Evolutionary conservation across 768 basidiomycete genomes (phyloP), one percentile per base, ranked within the genome.

Genomic region (Auricularia sp.): DNA sequence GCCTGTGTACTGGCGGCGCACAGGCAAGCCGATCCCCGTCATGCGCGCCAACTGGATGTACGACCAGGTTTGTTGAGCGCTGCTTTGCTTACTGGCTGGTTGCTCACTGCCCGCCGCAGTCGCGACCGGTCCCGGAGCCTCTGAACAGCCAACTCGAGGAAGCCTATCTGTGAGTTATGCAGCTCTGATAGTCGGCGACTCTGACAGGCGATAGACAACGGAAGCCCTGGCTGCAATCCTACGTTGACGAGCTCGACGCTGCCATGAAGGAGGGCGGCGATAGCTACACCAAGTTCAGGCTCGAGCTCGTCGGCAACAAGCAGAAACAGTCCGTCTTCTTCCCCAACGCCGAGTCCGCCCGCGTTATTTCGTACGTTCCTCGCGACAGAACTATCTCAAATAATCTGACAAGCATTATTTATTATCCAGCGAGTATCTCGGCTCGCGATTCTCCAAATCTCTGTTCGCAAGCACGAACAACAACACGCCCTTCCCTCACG

Each of bases 1-100:
- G 64, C 76, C 78, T 2, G 76, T 78, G 1, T 79, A 77, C 66
- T 79, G 78, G 78, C 71, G 71, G 47, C 74, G 74, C 63, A 74
- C 73, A 5, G 75, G 74, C 1, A 68, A 75, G 3, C 63, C 73
- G 47, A 75, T 79, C 33, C 70, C 72, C 2, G 77, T 79, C 2
- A 66, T 75, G 21, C 65, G 77, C 44, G 77, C 73, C 10, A 72
- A 73, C 6, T 79, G 78, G 78, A 77, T 78, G 68, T 72, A 75
- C 51, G 72, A 71, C 44, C 73, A 74, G 64, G 77, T 72, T 7
- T 44, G 69, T 62, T 21, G 8, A n/a, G 35, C 23, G 16, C 34
- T 21, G 6, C 47, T 16, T 8, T 18, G 5, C 6, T 12, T 51
- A 10, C 47, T 51, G 47, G 47, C 1, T 18, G 39, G 39, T 2